Evolutionary conservation across 371 early-diverging fungal species (phyloP).

Genomic region (Mortierella sp.): DNA sequence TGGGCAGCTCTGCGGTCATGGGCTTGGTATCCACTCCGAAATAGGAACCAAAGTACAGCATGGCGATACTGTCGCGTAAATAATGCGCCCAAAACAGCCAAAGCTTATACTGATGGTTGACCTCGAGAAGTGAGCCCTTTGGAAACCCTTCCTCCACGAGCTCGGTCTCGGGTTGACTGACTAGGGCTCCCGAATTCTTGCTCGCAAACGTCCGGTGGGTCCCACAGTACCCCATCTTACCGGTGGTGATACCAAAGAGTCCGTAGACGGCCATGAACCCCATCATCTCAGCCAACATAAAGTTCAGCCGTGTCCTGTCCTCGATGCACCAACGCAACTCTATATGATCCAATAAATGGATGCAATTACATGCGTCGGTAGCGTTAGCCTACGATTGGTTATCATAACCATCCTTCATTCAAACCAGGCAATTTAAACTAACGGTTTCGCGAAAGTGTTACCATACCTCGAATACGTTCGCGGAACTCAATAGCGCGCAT

Average conservation of each 20-base stretch:
- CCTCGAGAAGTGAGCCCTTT: constrained; percentile 23
- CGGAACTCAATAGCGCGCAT: constrained; percentile 48
- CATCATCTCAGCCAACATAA: constrained; percentile 25
- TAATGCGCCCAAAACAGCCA: constrained; percentile 53
- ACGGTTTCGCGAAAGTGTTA: background rate
- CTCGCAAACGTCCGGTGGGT: constrained; percentile 7
- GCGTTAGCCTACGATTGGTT: background rate
- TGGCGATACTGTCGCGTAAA: constrained; percentile 35
- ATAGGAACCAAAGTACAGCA: constrained; percentile 44
- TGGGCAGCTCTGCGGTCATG: constrained; percentile 39
- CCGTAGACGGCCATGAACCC: constrained; percentile 32
- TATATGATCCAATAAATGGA: background rate
- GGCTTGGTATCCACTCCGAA: constrained; percentile 29
- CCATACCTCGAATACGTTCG: constrained; percentile 44
- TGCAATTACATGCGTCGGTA: background rate
- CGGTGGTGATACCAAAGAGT: constrained; percentile 16
- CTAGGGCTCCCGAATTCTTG: background rate
- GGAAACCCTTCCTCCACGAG: constrained; percentile 10
- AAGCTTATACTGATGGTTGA: constrained; percentile 35
- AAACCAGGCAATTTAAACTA: background rate
- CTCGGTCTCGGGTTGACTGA: constrained; percentile 12
- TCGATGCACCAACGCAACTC: constrained; percentile 30
- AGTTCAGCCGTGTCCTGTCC: constrained; percentile 11
- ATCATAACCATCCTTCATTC: background rate
- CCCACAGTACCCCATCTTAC: constrained; percentile 10